Evolutionary conservation across 805 yeast species (phyloP), one percentile per base, ranked within the genome.

Genomic region (Brettanomyces custersianus): DNA sequence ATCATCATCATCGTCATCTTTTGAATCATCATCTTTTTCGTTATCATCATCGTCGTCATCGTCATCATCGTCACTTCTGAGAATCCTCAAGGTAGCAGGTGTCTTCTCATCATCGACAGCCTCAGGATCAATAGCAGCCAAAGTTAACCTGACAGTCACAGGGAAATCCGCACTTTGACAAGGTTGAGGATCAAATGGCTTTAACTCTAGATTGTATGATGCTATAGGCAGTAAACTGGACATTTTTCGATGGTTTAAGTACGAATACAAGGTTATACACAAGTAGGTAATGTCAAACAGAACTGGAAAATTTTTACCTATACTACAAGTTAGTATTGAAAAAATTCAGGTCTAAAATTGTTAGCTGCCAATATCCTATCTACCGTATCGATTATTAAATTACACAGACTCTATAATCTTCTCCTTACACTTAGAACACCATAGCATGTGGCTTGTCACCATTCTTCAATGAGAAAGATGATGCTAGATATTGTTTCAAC

Each of bases 391-490:
- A n/a, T n/a, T n/a, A n/a, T 16, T 26, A 26, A 8, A 26, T 7
- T 26, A 26, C 29, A 23, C 16, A 16, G 5, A 28, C 29, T 36
- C 35, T 31, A 31, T n/a, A n/a, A n/a, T n/a, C n/a, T n/a, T n/a
- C n/a, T n/a, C n/a, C n/a, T n/a, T 18, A 19, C 40, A 35, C 56
- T 81, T 87, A 90, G 72, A 92, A 90, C 77, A 84, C 86, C 81
- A 92, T 84, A 66, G 83, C 79, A 72, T 90, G 97, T 62, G 97
- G 98, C 70, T 74, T 86, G 78, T 90, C 98, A 70, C 97, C 97
- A 72, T 75, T 78, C 83, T 86, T 88, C 72, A 92, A 80, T 56
- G 96, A 82, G 88, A 90, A 90, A 53, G 94, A 73, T 57, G 96
- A 66, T 55, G 95, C 81, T 65, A 90, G 79, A 83, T 90, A 90